These are phyloP conservation scores for Boletus mariae DNA, from an alignment of 1,284 basidiomycete genomes.

Conservation along the genomic window DNA sequence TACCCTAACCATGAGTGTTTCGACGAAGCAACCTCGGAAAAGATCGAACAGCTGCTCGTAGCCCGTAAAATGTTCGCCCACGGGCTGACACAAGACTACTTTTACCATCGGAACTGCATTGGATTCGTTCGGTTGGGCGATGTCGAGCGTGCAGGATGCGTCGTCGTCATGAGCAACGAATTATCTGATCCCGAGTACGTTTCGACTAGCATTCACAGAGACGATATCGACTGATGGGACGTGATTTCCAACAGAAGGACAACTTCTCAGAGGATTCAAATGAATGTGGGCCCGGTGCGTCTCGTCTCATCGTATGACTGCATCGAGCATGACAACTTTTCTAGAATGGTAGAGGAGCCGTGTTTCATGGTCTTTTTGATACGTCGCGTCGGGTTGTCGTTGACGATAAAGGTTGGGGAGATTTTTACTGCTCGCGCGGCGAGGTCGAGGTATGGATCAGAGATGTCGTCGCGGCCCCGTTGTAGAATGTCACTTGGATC, in stretches of 20 bases:
- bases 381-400: constrained; percentile 40
- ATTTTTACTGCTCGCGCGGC: constrained; percentile 52
- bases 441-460: constrained; percentile 57
- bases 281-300: constrained; percentile 61
- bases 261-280: constrained; percentile 44
- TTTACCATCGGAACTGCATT: constrained; percentile 55
- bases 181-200: constrained; percentile 12
- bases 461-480: neutral
- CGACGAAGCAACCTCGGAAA: constrained; percentile 46
- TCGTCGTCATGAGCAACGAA: constrained; percentile 64
- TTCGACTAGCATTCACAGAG: neutral
- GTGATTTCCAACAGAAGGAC: constrained; percentile 16
- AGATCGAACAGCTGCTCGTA: constrained; percentile 51
- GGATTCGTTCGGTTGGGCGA: constrained; percentile 70
- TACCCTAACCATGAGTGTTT: constrained; percentile 70
- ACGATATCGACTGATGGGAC: too few species aligned
- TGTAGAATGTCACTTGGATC: neutral
- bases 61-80: constrained; percentile 64
- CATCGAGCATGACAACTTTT: neutral
- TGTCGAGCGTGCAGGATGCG: constrained; percentile 50
- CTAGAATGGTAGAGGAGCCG: constrained; percentile 35
- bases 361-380: constrained; percentile 49
- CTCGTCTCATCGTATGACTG: neutral
- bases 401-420: constrained; percentile 53
- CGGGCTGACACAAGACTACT: constrained; percentile 59